Conservation (phyloP, 139 green algal genomes). For the Micromonas pusilla region DNA sequence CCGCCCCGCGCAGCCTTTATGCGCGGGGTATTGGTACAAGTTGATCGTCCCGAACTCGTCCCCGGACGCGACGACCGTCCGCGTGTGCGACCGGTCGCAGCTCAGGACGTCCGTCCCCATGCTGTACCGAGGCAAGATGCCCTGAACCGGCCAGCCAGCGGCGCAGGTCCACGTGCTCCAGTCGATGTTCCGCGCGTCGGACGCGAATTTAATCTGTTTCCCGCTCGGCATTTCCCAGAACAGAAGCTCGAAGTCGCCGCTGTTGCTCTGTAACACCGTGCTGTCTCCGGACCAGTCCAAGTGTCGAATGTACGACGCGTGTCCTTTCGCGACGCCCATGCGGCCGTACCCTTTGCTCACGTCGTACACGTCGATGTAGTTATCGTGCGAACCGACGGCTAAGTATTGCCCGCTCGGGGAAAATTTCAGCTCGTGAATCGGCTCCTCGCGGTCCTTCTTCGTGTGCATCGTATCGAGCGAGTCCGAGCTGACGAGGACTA, state of each 20-base stretch:
- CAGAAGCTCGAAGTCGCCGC: constrained; percentile 26
- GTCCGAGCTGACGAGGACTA: constrained; percentile 22
- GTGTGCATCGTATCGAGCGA: constrained; percentile 17
- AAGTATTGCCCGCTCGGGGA: constrained; percentile 31
- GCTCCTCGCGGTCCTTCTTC: constrained; percentile 20
- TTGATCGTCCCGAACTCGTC: constrained; percentile 31
- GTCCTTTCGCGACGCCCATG: constrained; percentile 18
- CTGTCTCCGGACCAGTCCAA: constrained; percentile 29
- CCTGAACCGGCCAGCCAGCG: constrained; percentile 25
- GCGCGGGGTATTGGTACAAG: constrained; percentile 32
- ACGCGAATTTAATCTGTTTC: constrained; percentile 24
- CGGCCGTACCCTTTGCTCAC: constrained; percentile 19
- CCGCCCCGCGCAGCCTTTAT: not conserved
- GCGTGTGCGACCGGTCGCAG: constrained; percentile 17
- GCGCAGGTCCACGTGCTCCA: constrained; percentile 20
- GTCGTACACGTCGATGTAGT: constrained; percentile 34
- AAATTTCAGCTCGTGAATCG: constrained; percentile 30
- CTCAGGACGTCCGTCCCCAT: constrained; percentile 24
- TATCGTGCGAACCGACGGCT: constrained; percentile 31
- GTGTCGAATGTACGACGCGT: constrained; percentile 19
- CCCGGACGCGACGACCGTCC: constrained; percentile 25
- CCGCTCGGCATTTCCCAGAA: constrained; percentile 34
- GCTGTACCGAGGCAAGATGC: constrained; percentile 23
- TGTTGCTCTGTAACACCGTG: constrained; percentile 24
- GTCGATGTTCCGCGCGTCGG: constrained; percentile 13